Evolutionary conservation across 2,329 filamentous ascomycete genomes (phyloP), one percentile per base, ranked within the genome.

Genomic region (Scopulariopsis brevicaulis): DNA sequence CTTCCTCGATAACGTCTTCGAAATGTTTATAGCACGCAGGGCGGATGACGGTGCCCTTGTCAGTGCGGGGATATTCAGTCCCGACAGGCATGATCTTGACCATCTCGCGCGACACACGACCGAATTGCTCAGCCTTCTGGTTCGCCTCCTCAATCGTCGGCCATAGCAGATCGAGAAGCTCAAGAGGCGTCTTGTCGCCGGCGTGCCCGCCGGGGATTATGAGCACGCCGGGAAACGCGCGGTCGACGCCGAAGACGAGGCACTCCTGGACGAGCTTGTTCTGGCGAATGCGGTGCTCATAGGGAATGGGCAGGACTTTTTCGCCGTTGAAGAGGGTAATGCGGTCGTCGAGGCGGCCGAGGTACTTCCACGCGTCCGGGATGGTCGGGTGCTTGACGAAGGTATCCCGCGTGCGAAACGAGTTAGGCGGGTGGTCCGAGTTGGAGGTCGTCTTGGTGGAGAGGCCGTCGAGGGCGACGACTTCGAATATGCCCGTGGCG

Each of bases 171-270:
- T 78, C 67, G 0, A 84, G 64, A 22, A 79, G 70, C 11, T 81
- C 73, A 0, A 74, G 67, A 3, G 77, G 70, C 0, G 71, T 64
- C 53, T 80, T 66, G 0, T 71, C 62, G 0, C 66, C 65, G 0
- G 74, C 74, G 2, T 69, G 68, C n/a, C 77, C 73, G 14, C 74
- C 71, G 28, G 77, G 74, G 24, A 85, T 69, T 14, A 85, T 69
- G 12, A 84, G 62, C 12, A 83, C 62, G 1, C 82, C 82, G 0
- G 79, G 78, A 32, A 77, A 71, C 1, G 75, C 71, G 54, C 73
- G 74, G 10, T 77, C 79, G 1, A 76, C 73, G 0, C 83, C 83
- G 60, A 85, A 83, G 0, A 83, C 75, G 2, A 84, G 71, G 0
- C 77, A 77, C 59, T 86, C 83, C 18, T 75, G 70, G 0, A 86